Percentiles rank a stretch among this genome's conserved stretches.
These are phyloP conservation scores for Bipolaris sorokiniana DNA, from an alignment of 2,329 filamentous ascomycete genomes.

Conservation along the genomic window DNA sequence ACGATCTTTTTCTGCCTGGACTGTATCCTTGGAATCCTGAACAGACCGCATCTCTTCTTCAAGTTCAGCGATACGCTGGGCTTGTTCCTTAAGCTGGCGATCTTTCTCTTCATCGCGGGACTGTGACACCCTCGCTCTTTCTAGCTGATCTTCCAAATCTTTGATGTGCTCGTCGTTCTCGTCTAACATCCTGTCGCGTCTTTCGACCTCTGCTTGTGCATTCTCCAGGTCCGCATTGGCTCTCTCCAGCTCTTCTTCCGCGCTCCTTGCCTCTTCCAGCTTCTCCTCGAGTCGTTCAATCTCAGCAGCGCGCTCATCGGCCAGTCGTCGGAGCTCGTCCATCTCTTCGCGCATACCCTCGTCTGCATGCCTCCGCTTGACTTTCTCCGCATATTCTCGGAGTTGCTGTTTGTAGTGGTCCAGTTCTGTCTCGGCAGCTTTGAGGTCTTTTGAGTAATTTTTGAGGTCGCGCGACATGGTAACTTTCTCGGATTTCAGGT, in stretches of 20 bases:
- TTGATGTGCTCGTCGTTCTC: slow-evolving; percentile 49
- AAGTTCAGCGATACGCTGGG: slow-evolving; percentile 37
- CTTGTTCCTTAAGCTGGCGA: slow-evolving; percentile 36
- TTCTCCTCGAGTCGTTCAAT: slow-evolving; percentile 44
- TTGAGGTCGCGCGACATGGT: slow-evolving; percentile 88
- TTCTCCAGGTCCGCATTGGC: slow-evolving; percentile 43
- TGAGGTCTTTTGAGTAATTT: slow-evolving; percentile 83
- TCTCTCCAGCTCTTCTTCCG: slow-evolving; percentile 47
- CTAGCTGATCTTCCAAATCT: slow-evolving; percentile 40
- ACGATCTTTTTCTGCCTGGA: slow-evolving; percentile 37
- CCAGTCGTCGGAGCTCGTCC: slow-evolving; percentile 53
- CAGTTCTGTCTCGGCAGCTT: slow-evolving; percentile 81
- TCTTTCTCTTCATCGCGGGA: slow-evolving; percentile 42
- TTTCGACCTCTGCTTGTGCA: slow-evolving; percentile 43
- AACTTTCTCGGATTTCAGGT: slow-evolving; percentile 90
- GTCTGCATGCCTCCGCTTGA: slow-evolving; percentile 76
- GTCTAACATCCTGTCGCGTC: slow-evolving; percentile 45
- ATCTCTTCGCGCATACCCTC: slow-evolving; percentile 71
- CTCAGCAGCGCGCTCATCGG: slow-evolving; percentile 52
- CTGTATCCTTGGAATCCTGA: slow-evolving; percentile 31
- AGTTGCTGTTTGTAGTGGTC: slow-evolving; percentile 84
- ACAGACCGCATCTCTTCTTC: slow-evolving; percentile 34
- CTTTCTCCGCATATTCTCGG: slow-evolving; percentile 79
- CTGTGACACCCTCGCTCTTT: slow-evolving; percentile 37
- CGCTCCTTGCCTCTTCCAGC: slow-evolving; percentile 38